Conservation (phyloP, 345 rosid genomes). For the Camelina laxa region DNA sequence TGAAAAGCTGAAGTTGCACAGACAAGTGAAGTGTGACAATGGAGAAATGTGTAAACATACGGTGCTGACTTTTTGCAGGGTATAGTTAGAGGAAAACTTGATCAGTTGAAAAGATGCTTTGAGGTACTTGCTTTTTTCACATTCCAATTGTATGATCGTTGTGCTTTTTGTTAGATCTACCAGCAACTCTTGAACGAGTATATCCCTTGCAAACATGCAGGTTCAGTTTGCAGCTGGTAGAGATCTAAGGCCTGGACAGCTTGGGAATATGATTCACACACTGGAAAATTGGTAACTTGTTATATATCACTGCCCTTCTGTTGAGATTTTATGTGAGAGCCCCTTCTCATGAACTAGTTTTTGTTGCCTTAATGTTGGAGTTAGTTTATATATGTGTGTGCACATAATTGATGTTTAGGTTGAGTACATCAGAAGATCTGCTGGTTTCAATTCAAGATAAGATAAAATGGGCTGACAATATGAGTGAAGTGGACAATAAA, state of each 20-base stretch:
- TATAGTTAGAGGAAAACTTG: conserved; percentile 6
- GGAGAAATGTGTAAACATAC: background rate
- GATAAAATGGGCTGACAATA: conserved; percentile 94
- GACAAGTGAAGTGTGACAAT: background rate
- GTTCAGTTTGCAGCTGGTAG: conserved; percentile 96
- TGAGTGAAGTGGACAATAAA: conserved; percentile 78
- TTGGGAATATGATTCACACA: conserved; percentile 83
- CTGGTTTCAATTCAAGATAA: conserved; percentile 86
- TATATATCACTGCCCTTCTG: background rate
- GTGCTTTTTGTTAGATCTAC: background rate
- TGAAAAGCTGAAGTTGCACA: background rate
- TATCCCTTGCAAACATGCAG: conserved; percentile 45
- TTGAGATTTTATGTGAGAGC: conserved; percentile 10
- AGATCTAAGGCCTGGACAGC: conserved; percentile 90
- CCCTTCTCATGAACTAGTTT: background rate
- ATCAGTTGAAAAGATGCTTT: conserved; percentile 14
- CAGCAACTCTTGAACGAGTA: background rate
- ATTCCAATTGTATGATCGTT: background rate
- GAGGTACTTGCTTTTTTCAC: conserved; percentile 52
- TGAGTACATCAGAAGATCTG: conserved; percentile 74
- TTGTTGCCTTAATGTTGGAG: background rate
- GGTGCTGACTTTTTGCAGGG: conserved; percentile 3
- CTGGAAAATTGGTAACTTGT: conserved; percentile 71
- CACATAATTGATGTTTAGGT: conserved; percentile 51
- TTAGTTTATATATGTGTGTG: background rate